phyloP scores from a whole-genome alignment of 1,284 basidiomycete species.

The Rhodotorula glutinis region DNA sequence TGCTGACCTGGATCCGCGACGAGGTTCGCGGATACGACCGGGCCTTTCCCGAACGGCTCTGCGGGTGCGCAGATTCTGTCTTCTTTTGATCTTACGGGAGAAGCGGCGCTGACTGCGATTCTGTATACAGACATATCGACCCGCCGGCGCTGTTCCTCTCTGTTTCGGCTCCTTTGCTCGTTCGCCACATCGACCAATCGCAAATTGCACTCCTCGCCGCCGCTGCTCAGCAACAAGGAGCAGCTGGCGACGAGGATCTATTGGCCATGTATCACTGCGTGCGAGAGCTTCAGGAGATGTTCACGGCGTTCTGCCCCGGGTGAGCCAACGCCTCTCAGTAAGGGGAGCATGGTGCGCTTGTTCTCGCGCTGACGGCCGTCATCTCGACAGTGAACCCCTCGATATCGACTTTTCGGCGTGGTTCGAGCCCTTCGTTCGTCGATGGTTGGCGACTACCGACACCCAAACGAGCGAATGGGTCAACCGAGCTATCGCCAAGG shows the following conservation, averaged over 20 bases:
- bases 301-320: conserved; percentile 73
- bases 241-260: conserved; percentile 80
- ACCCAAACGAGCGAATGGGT: conserved; percentile 93
- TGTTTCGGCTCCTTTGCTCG: conserved; percentile 71
- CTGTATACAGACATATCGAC: conserved; percentile 22
- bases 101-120: not conserved
- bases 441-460: conserved; percentile 88
- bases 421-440: conserved; percentile 83
- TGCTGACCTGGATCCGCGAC: conserved; percentile 88
- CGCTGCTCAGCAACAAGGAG: conserved; percentile 60
- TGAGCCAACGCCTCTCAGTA: conserved; percentile 50
- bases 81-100: too few species aligned
- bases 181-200: conserved; percentile 70
- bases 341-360: not conserved
- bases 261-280: conserved; percentile 77
- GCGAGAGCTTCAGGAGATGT: conserved; percentile 70
- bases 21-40: conserved; percentile 76
- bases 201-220: conserved; percentile 55
- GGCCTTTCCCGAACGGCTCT: conserved; percentile 74
- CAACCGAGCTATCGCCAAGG: conserved; percentile 80
- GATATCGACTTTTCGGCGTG: conserved; percentile 34
- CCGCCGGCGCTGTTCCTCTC: conserved; percentile 55
- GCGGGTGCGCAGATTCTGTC: conserved; percentile 59
- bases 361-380: not conserved
- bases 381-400: conserved; percentile 26